These are phyloP conservation scores for Prunus salicina DNA, from an alignment of 306 rosid species.

Conservation along the genomic window DNA sequence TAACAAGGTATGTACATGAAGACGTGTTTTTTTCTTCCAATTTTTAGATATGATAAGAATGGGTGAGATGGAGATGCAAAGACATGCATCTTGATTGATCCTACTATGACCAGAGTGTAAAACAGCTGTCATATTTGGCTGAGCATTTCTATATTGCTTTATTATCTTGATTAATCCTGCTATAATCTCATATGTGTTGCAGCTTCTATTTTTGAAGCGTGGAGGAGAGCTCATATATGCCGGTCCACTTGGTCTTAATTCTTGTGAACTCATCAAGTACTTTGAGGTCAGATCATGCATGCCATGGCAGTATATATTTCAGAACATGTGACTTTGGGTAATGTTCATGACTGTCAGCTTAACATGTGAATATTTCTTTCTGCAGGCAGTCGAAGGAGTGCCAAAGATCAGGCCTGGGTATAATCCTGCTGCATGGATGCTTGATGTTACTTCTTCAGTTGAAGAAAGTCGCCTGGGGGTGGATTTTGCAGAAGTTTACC, in stretches of 20 bases:
- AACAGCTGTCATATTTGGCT: no score
- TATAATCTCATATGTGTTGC: slow-evolving; percentile 32
- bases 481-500: slow-evolving; percentile 89
- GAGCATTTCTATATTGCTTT: background rate
- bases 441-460: slow-evolving; percentile 74
- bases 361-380: slow-evolving; percentile 17
- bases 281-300: slow-evolving; percentile 66
- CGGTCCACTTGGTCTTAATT: slow-evolving; percentile 93
- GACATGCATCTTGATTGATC: no score
- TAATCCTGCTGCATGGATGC: slow-evolving; percentile 98
- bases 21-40: background rate
- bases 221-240: slow-evolving; percentile 99
- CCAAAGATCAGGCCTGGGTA: slow-evolving; percentile 72
- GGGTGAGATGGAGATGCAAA: no score
- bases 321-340: slow-evolving; percentile 15
- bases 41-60: no score
- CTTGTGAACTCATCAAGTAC: slow-evolving; percentile 76
- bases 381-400: slow-evolving; percentile 86
- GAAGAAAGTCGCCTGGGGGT: slow-evolving; percentile 86
- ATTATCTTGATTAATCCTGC: slow-evolving; percentile 7
- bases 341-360: slow-evolving; percentile 13
- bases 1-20: background rate
- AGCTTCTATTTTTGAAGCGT: slow-evolving; percentile 96
- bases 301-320: slow-evolving; percentile 10
- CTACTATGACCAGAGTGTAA: no score